Evolutionary conservation across 495 filamentous ascomycete species (phyloP).

Genomic region (Hypoxylon fuscum): DNA sequence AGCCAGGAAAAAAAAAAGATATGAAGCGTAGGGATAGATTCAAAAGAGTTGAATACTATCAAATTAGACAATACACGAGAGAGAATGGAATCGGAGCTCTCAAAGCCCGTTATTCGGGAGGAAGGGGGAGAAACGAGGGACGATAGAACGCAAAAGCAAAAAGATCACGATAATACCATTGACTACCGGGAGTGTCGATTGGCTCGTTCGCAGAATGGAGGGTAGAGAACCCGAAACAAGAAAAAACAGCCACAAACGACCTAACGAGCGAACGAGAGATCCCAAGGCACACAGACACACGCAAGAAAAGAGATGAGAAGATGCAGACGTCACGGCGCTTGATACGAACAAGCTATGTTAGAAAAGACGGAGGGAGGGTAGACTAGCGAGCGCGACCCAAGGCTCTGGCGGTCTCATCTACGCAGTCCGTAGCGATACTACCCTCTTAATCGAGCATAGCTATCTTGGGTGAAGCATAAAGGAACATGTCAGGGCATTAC

Average conservation of each 20-base stretch:
- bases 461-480: slow-evolving; percentile 24
- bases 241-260: slow-evolving; percentile 28
- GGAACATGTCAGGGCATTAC: slow-evolving; percentile 22
- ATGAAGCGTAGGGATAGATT: slow-evolving; percentile 16
- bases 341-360: neutral
- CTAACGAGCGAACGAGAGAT: slow-evolving; percentile 4
- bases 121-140: slow-evolving; percentile 18
- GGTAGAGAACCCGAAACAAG: slow-evolving; percentile 30
- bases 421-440: slow-evolving; percentile 24
- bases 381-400: slow-evolving; percentile 12
- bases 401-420: slow-evolving; percentile 33
- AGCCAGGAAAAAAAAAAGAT: slow-evolving; percentile 21
- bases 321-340: slow-evolving; percentile 25
- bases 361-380: slow-evolving; percentile 1
- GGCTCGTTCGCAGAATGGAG: too few species aligned
- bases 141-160: slow-evolving; percentile 17
- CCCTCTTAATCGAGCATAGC: slow-evolving; percentile 16
- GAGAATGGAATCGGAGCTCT: slow-evolving; percentile 30
- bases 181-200: slow-evolving; percentile 15
- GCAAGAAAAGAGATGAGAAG: neutral
- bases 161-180: slow-evolving; percentile 27
- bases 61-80: slow-evolving; percentile 16
- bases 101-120: slow-evolving; percentile 21
- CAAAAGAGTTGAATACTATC: neutral
- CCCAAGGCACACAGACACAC: slow-evolving; percentile 1